Evolutionary conservation across 345 rosid genomes (phyloP), one percentile per base, ranked within the genome.

Genomic region (Pseudoturritis turrita): DNA sequence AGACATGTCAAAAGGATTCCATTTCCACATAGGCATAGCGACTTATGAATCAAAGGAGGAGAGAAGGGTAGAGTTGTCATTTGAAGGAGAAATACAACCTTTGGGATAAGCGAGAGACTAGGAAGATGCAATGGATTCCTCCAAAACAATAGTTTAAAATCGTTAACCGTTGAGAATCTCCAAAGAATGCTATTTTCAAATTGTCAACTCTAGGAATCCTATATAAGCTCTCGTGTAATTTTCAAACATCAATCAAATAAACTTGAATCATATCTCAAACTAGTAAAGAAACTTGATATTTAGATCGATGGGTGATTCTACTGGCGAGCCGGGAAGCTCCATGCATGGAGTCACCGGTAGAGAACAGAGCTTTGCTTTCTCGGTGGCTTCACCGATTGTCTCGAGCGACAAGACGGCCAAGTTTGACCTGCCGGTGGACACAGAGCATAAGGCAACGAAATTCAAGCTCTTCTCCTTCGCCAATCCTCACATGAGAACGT

Each of bases 401-500:
- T 83, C 81, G 0, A 65, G 85, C 9, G 94, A 86, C 40, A 60
- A 55, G 3, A 72, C 87, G 0, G 91, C 89, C 23, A 83, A 90
- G 39, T 87, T 85, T 55, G 81, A 47, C 10, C 69, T 87, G 0
- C 92, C 95, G 0, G 89, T 90, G 17, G 89, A 90, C 71, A 56
- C 86, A 0, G 97, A 90, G 66, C 89, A 88, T 76, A 88, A 86
- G 57, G 87, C 97, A 4, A 86, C 53, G 33, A 86, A 75, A 19
- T 81, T 85, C 78, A 90, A 88, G 75, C 60, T 83, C 31, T 80
- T 85, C 69, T 90, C 96, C 1, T 68, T 86, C 0, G 88, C 88
- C 1, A 80, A 84, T 0, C 96, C 96, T 40, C 91, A 88, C 81
- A 88, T 88, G 96, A 77, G 88, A 70, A 90, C 93, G 4, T 88